Conservation (phyloP, 2,329 filamentous ascomycete species). For the Colletotrichum agaves region DNA sequence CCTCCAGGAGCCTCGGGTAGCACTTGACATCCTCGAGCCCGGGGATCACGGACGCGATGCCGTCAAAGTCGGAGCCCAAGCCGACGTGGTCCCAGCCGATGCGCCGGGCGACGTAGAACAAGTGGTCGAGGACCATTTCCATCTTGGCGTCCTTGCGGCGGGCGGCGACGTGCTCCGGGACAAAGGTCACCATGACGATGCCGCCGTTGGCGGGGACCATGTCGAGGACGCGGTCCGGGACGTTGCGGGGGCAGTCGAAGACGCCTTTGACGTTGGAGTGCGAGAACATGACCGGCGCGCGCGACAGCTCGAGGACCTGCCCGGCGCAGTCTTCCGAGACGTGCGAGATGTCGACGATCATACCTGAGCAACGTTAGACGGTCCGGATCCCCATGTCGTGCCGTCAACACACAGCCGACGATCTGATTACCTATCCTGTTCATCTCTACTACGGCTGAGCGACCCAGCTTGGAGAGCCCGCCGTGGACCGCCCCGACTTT, state of each 20-base stretch:
- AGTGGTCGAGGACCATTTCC: conserved; percentile 47
- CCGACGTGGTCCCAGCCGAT: conserved; percentile 52
- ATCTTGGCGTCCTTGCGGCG: conserved; percentile 41
- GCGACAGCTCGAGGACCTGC: conserved; percentile 41
- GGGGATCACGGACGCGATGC: conserved; percentile 43
- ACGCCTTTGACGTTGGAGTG: conserved; percentile 44
- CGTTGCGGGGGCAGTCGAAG: conserved; percentile 47
- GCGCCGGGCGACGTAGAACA: conserved; percentile 43
- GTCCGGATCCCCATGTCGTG: no score
- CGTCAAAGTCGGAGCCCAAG: conserved; percentile 51
- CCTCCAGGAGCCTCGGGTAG: conserved; percentile 46
- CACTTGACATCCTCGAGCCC: conserved; percentile 45
- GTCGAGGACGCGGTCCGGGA: conserved; percentile 52
- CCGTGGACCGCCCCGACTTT: conserved; percentile 40
- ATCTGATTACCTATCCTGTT: conserved; percentile 44
- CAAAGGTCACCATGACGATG: conserved; percentile 53
- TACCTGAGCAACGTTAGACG: conserved; percentile 22
- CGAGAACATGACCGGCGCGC: conserved; percentile 47
- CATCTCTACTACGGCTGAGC: conserved; percentile 47
- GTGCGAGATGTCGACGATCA: conserved; percentile 47
- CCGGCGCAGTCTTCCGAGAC: conserved; percentile 42
- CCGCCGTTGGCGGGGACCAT: conserved; percentile 49
- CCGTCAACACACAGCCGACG: background rate
- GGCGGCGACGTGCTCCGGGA: conserved; percentile 42
- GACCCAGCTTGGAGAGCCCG: conserved; percentile 44